phyloP scores from a whole-genome alignment of 2,329 filamentous ascomycete genomes.

The Fusarium tjaetaba region DNA sequence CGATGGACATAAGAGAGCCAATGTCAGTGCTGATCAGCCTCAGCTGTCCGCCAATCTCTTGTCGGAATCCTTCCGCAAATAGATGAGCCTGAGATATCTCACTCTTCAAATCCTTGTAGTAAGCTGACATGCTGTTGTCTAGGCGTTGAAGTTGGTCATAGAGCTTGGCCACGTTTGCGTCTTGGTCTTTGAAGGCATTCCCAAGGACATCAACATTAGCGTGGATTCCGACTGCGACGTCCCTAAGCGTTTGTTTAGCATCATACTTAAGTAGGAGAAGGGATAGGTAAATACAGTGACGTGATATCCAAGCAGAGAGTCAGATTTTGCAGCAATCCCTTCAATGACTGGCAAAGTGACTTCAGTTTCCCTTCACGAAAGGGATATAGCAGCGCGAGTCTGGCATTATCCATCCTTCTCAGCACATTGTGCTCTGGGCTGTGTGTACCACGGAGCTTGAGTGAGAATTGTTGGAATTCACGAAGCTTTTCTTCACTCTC shows the following conservation, averaged over 20 bases:
- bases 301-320: fast-evolving
- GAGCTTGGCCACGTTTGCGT: background rate
- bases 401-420: fast-evolving
- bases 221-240: fast-evolving
- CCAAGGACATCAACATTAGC: fast-evolving
- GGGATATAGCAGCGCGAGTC: fast-evolving
- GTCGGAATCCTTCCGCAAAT: fast-evolving
- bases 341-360: background rate
- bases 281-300: fast-evolving
- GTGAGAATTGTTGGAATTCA: background rate
- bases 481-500: background rate
- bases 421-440: background rate
- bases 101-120: fast-evolving
- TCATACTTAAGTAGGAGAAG: fast-evolving
- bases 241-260: fast-evolving
- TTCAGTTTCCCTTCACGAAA: background rate
- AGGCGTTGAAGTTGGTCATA: fast-evolving
- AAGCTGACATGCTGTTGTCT: fast-evolving
- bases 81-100: background rate
- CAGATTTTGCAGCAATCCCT: background rate
- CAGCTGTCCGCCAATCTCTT: background rate
- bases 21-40: background rate
- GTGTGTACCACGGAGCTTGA: background rate
- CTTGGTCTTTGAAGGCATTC: fast-evolving
- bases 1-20: background rate